Evolutionary conservation across 768 basidiomycete species (phyloP).

Genomic region (Epithele typhae): DNA sequence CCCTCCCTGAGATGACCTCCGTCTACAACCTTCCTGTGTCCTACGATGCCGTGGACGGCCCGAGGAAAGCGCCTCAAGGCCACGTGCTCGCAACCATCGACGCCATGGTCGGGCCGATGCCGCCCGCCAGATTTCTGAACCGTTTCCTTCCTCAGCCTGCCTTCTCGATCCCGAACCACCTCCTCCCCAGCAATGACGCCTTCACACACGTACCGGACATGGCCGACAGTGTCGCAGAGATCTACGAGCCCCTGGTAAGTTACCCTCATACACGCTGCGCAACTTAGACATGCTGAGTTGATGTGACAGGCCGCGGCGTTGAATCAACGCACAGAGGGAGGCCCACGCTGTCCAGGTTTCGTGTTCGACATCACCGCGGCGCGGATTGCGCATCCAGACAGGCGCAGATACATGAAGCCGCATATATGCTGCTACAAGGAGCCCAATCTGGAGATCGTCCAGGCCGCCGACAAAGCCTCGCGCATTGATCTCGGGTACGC

Average conservation of each 20-base stretch:
- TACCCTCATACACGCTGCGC: too few species aligned
- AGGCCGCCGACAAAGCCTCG: background rate
- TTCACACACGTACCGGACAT: background rate
- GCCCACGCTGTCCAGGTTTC: too few species aligned
- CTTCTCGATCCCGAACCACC: background rate
- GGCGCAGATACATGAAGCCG: background rate
- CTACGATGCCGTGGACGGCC: background rate
- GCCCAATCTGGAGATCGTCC: background rate
- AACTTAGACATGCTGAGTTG: too few species aligned
- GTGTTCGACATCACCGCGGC: too few species aligned
- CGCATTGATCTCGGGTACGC: constrained; percentile 2
- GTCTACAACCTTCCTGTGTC: too few species aligned
- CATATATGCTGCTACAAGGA: constrained; percentile 5
- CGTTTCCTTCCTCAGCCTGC: background rate
- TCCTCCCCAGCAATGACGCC: background rate
- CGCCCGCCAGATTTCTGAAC: background rate
- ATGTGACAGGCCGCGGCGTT: too few species aligned
- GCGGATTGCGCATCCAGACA: too few species aligned
- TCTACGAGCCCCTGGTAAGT: too few species aligned
- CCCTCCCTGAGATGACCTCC: too few species aligned
- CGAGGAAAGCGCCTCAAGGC: background rate
- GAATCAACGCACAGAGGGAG: too few species aligned
- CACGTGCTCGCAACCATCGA: background rate
- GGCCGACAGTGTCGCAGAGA: too few species aligned
- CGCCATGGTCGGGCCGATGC: background rate